A percentile compares a stretch with the other conserved stretches of the same genome.
phyloP scores from a whole-genome alignment of 2,329 filamentous ascomycete species.

The Exserohilum rostratum region DNA sequence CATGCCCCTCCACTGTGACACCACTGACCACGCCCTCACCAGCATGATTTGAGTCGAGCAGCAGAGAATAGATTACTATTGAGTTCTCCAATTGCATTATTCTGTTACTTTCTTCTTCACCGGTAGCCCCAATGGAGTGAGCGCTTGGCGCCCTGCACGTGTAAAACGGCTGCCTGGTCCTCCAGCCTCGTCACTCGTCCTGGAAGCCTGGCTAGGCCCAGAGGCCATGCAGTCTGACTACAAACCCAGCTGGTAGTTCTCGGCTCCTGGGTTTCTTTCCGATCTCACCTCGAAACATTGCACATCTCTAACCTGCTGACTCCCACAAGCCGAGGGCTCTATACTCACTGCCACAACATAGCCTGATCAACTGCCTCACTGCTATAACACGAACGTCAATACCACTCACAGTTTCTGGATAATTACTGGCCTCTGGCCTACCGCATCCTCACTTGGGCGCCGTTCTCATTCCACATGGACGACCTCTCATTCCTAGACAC shows the following conservation, averaged over 20 bases:
- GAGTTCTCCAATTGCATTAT: not conserved
- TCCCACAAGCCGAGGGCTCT: not conserved
- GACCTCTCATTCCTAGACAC: conserved; percentile 31
- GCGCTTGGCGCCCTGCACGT: conserved; percentile 5
- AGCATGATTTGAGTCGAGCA: not conserved
- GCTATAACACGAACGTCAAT: not conserved
- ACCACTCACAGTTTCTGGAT: not conserved
- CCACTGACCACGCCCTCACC: conserved; percentile 2
- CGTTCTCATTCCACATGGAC: not conserved
- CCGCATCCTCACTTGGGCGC: not conserved
- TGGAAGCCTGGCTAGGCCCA: conserved; percentile 18
- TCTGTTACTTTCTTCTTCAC: not conserved
- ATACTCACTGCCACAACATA: conserved; percentile 15
- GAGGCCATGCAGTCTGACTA: not conserved
- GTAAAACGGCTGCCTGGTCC: conserved; percentile 23
- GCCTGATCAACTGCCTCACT: conserved; percentile 1
- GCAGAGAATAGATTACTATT: not conserved
- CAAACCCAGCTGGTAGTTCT: not conserved
- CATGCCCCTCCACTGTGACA: conserved; percentile 16
- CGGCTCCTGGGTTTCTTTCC: not conserved
- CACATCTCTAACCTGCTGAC: not conserved
- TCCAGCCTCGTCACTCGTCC: conserved; percentile 5
- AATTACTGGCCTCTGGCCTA: not conserved
- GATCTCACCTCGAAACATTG: not conserved
- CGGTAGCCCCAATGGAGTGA: not conserved